Percentiles rank a stretch among this genome's conserved stretches.
Conservation (phyloP, 2,329 filamentous ascomycete species). For the Colletotrichum liaoningense region DNA sequence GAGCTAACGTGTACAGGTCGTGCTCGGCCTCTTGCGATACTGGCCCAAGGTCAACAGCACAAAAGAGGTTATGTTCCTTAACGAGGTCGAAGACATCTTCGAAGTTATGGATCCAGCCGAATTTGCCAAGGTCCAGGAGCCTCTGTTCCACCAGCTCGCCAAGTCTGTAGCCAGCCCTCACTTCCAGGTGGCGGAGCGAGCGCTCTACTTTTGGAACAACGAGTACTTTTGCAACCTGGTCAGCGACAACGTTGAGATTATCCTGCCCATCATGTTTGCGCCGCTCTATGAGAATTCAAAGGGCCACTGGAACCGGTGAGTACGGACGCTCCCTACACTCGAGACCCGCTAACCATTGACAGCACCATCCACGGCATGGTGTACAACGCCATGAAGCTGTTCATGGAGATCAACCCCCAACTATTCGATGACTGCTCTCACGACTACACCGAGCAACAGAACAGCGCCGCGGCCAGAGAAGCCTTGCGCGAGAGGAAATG, state of each 20-base stretch:
- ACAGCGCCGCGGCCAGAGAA: conserved; percentile 87
- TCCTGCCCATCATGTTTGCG: conserved; percentile 99
- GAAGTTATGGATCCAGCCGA: conserved; percentile 99
- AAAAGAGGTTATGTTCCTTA: conserved; percentile 99
- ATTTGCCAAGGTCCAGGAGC: conserved; percentile 98
- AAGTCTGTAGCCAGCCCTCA: conserved; percentile 98
- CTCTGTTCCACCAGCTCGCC: conserved; percentile 94
- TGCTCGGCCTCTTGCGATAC: conserved; percentile 92
- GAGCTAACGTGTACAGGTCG: conserved; percentile 70
- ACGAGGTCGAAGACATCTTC: conserved; percentile 99
- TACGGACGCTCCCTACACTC: neutral
- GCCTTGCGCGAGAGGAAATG: conserved; percentile 86
- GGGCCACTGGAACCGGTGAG: conserved; percentile 97
- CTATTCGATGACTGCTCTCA: conserved; percentile 99
- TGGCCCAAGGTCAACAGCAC: conserved; percentile 99
- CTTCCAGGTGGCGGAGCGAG: conserved; percentile 97
- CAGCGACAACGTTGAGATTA: conserved; percentile 98
- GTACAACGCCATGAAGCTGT: conserved; percentile 99
- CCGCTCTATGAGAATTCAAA: conserved; percentile 99
- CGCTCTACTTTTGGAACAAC: conserved; percentile 99
- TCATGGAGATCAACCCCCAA: conserved; percentile 99
- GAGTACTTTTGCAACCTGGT: conserved; percentile 99
- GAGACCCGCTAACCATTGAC: conserved; percentile 44
- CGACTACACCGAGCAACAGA: conserved; percentile 96
- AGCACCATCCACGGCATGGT: conserved; percentile 99